A percentile compares a stretch with the other conserved stretches of the same genome.
These are phyloP conservation scores for Acacia melanoxylon DNA, from an alignment of 306 rosid species.

Conservation along the genomic window DNA sequence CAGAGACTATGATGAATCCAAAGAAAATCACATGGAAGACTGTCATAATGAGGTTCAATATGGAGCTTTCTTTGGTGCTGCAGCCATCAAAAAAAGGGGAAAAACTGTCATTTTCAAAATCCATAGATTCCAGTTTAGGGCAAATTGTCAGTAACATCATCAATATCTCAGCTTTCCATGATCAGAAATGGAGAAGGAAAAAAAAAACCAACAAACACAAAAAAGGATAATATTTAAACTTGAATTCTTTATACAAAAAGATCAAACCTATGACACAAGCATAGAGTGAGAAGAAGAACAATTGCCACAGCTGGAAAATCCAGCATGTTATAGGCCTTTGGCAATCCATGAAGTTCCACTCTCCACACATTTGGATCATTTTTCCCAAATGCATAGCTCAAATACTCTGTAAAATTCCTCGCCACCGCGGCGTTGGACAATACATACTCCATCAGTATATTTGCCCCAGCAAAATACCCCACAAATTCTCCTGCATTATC, in stretches of 20 bases:
- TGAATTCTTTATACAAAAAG: conserved; percentile 18
- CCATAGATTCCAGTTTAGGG: conserved; percentile 28
- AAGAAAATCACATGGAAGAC: conserved; percentile 84
- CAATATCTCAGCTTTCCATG: conserved; percentile 24
- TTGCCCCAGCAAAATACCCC: conserved; percentile 97
- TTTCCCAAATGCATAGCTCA: conserved; percentile 63
- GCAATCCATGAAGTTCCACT: conserved; percentile 68
- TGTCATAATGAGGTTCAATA: conserved; percentile 84
- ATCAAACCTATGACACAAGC: conserved; percentile 79
- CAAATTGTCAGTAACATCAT: neutral
- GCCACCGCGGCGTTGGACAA: conserved; percentile 92
- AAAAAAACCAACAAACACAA: conserved; percentile 1
- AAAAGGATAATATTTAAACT: conserved; percentile 22
- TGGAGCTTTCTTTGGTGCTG: conserved; percentile 96
- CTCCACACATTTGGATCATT: conserved; percentile 70
- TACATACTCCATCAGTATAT: conserved; percentile 89
- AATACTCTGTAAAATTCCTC: conserved; percentile 82
- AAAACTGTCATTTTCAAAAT: conserved; percentile 44
- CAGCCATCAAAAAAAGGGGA: conserved; percentile 21
- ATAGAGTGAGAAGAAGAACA: conserved; percentile 82
- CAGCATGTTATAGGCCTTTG: conserved; percentile 63
- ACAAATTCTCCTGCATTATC: conserved; percentile 74
- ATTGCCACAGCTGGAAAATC: conserved; percentile 95
- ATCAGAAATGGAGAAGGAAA: neutral
- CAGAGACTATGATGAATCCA: conserved; percentile 78